Evolutionary conservation across 2,329 filamentous ascomycete species (phyloP).

Genomic region (Berkeleyomyces rouxiae): DNA sequence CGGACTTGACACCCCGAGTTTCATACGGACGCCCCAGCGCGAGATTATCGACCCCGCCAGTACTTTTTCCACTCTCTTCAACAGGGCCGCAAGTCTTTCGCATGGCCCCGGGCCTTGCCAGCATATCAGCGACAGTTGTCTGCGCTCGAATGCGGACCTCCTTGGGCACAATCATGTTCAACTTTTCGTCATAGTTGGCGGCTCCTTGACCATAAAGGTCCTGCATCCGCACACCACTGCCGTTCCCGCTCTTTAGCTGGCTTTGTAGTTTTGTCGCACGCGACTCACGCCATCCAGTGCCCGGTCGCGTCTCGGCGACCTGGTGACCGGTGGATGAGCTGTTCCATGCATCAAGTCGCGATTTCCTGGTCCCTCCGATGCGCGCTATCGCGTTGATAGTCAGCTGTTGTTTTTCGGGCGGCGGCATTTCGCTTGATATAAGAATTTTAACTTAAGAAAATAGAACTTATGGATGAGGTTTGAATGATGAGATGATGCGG

Average conservation of each 20-base stretch:
- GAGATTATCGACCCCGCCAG: neutral
- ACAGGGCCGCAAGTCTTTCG: slow-evolving; percentile 2
- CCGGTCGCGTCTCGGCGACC: slow-evolving; percentile 48
- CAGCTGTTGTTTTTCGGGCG: neutral
- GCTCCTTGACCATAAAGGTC: slow-evolving; percentile 52
- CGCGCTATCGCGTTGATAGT: slow-evolving; percentile 16
- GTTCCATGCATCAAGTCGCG: slow-evolving; percentile 53
- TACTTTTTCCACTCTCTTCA: neutral
- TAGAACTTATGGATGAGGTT: too few relatives aligned
- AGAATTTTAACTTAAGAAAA: neutral
- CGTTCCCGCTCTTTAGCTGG: slow-evolving; percentile 46
- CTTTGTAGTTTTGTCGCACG: slow-evolving; percentile 50
- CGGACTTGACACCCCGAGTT: neutral
- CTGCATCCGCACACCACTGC: slow-evolving; percentile 41
- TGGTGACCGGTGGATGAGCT: slow-evolving; percentile 65
- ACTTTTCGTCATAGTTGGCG: slow-evolving; percentile 32
- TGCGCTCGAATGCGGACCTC: slow-evolving; percentile 24
- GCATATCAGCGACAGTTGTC: slow-evolving; percentile 37
- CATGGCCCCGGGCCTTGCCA: slow-evolving; percentile 19
- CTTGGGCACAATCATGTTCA: slow-evolving; percentile 28
- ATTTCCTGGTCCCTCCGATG: slow-evolving; percentile 26
- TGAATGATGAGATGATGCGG: too few relatives aligned
- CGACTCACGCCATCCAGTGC: slow-evolving; percentile 53
- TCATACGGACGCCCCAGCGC: neutral
- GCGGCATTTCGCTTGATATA: neutral